Conservation (phyloP, 352 stramenopile genomes). For the Elongisporangium anandrum region DNA sequence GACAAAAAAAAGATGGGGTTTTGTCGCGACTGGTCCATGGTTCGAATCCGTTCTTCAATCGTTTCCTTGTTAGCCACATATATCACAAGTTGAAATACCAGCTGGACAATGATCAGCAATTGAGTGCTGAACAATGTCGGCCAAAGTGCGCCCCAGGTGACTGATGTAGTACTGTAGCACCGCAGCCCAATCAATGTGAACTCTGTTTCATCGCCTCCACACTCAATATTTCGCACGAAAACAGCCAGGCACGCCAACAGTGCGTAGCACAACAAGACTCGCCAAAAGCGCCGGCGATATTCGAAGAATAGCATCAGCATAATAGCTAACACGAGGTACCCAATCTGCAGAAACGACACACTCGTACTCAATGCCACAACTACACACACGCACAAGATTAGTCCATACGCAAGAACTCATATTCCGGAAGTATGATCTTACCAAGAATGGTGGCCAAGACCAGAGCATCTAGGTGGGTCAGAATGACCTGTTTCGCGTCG, state of each 20-base stretch:
- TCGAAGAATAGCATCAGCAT: conserved; percentile 82
- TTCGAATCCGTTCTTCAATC: conserved; percentile 61
- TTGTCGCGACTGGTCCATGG: conserved; percentile 54
- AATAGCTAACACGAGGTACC: conserved; percentile 76
- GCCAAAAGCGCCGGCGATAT: conserved; percentile 69
- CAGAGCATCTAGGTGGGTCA: conserved; percentile 73
- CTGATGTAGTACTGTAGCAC: conserved; percentile 54
- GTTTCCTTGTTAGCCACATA: conserved; percentile 71
- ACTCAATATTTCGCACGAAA: conserved; percentile 79
- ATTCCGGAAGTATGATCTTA: conserved; percentile 14
- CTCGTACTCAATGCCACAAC: conserved; percentile 75
- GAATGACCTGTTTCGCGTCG: conserved; percentile 68
- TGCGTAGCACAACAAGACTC: conserved; percentile 69
- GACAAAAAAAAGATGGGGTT: conserved; percentile 78
- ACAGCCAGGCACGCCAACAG: conserved; percentile 66
- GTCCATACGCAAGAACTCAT: neutral
- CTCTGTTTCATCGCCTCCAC: conserved; percentile 19
- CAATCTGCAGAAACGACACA: conserved; percentile 81
- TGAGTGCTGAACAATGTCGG: conserved; percentile 79
- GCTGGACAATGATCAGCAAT: conserved; percentile 77
- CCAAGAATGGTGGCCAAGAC: conserved; percentile 80
- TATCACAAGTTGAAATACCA: conserved; percentile 84
- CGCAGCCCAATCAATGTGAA: conserved; percentile 65
- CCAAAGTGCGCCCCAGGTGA: conserved; percentile 72
- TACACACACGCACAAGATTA: conserved; percentile 14